Evolutionary conservation across 192 early-diverging fungal genomes (phyloP).

Genomic region (Rhizoclosmatium globosum): DNA sequence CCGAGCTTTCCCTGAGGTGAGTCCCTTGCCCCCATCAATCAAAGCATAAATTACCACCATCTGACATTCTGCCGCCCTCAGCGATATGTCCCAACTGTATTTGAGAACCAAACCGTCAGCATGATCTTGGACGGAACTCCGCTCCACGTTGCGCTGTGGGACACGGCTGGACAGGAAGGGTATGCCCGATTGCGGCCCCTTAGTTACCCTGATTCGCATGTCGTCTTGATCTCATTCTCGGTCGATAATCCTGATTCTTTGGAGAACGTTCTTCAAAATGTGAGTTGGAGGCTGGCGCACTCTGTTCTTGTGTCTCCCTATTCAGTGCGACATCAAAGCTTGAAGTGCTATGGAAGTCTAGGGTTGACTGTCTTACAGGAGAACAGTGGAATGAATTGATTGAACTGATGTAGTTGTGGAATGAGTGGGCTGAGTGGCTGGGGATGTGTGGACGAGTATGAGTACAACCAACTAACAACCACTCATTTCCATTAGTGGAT

Average conservation of each 20-base stretch:
- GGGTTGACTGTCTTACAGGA: too few species aligned
- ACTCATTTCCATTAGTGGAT: slow-evolving; percentile 24
- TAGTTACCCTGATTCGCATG: slow-evolving; percentile 87
- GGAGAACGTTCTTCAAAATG: slow-evolving; percentile 73
- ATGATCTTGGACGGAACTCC: slow-evolving; percentile 78
- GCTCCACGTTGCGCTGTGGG: slow-evolving; percentile 89
- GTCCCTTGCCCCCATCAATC: not conserved
- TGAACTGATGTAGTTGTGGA: not conserved
- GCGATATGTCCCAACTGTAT: slow-evolving; percentile 61
- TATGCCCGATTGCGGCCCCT: slow-evolving; percentile 89
- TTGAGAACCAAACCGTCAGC: slow-evolving; percentile 88
- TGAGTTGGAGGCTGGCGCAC: not conserved
- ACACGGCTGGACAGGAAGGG: slow-evolving; percentile 95
- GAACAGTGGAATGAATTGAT: too few species aligned
- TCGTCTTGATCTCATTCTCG: slow-evolving; percentile 89
- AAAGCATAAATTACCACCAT: not conserved
- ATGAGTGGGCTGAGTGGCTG: not conserved
- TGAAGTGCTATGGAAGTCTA: too few species aligned
- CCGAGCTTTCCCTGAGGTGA: slow-evolving; percentile 84
- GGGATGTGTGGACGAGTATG: not conserved
- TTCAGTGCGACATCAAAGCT: too few species aligned
- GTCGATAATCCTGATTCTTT: slow-evolving; percentile 88
- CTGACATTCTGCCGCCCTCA: slow-evolving; percentile 16
- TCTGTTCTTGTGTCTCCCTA: too few species aligned
- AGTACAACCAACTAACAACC: not conserved